phyloP scores from a whole-genome alignment of 768 basidiomycete species.

The Mycena pura region DNA sequence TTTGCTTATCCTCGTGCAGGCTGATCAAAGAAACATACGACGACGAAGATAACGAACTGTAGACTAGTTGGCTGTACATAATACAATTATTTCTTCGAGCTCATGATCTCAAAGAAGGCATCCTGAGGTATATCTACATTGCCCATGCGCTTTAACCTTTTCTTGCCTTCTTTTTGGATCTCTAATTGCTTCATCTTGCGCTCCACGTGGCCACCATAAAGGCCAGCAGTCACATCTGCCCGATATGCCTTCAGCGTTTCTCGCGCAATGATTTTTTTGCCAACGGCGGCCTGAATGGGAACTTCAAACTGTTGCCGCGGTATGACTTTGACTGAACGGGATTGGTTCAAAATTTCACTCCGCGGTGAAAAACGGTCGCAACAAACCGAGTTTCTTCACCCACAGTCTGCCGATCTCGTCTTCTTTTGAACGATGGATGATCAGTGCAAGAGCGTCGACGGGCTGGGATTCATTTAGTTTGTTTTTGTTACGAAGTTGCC shows the following conservation, averaged over 20 bases:
- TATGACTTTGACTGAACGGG: slow-evolving; percentile 79
- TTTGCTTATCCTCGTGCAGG: slow-evolving; percentile 43
- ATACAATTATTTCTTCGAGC: slow-evolving; percentile 54
- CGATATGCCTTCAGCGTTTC: slow-evolving; percentile 87
- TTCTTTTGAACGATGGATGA: slow-evolving; percentile 85
- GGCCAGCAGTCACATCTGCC: slow-evolving; percentile 91
- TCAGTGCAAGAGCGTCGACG: slow-evolving; percentile 91
- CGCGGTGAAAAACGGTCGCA: not conserved
- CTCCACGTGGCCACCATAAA: slow-evolving; percentile 79
- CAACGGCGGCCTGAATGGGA: slow-evolving; percentile 92
- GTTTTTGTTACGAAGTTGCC: not conserved
- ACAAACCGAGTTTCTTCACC: slow-evolving; percentile 91
- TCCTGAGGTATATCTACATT: slow-evolving; percentile 92
- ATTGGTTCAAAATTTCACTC: not conserved
- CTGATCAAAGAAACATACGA: slow-evolving; percentile 95
- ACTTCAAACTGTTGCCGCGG: slow-evolving; percentile 94
- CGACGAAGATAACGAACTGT: slow-evolving; percentile 90
- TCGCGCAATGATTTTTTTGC: slow-evolving; percentile 85
- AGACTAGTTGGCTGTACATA: slow-evolving; percentile 32
- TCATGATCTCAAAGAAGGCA: slow-evolving; percentile 92
- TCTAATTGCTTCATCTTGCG: slow-evolving; percentile 89
- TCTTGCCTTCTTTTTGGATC: slow-evolving; percentile 94
- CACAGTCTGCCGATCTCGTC: slow-evolving; percentile 79
- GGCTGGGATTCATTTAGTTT: slow-evolving; percentile 55
- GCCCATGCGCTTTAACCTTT: slow-evolving; percentile 86